Percentiles rank a stretch among this genome's conserved stretches.
phyloP scores from a whole-genome alignment of 2,329 filamentous ascomycete genomes.

The Aspergillus spinulosporus region DNA sequence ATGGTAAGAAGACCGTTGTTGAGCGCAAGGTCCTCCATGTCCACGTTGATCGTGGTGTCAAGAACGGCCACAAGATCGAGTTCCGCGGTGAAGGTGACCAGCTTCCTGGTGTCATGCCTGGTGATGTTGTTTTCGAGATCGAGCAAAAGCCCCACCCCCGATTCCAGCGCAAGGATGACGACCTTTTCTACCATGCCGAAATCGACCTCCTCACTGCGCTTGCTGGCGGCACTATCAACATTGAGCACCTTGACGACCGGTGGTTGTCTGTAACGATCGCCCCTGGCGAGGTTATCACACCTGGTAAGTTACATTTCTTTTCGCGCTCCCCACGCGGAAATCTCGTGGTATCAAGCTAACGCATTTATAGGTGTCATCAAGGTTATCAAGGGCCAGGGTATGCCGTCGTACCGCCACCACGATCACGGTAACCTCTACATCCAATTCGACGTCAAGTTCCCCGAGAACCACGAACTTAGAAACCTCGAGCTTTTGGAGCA shows the following conservation, averaged over 20 bases:
- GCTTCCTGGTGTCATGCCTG: conserved; percentile 85
- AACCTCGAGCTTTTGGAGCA: conserved; percentile 78
- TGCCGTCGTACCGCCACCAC: conserved; percentile 95
- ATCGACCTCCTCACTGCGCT: conserved; percentile 95
- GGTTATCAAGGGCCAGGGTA: conserved; percentile 93
- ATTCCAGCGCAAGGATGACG: conserved; percentile 95
- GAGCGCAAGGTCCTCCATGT: conserved; percentile 98
- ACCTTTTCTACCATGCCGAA: conserved; percentile 90
- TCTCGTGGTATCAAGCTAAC: conserved; percentile 7
- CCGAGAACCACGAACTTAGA: conserved; percentile 67
- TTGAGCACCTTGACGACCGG: conserved; percentile 96
- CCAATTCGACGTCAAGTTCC: conserved; percentile 97
- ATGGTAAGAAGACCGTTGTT: conserved; percentile 95
- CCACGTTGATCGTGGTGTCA: conserved; percentile 92
- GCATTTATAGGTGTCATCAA: conserved; percentile 72
- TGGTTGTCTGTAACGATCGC: conserved; percentile 93
- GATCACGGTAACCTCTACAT: conserved; percentile 95
- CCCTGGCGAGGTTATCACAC: conserved; percentile 90
- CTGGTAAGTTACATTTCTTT: conserved; percentile 61
- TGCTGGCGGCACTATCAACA: conserved; percentile 83
- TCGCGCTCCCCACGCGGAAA: too few relatives aligned
- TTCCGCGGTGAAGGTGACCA: conserved; percentile 97
- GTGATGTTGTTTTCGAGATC: conserved; percentile 97
- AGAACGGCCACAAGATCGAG: conserved; percentile 92
- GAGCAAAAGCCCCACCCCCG: conserved; percentile 97